Base-by-base conservation (phyloP, 2,329 filamentous ascomycete species). In the Colletotrichum eremochloae region DNA sequence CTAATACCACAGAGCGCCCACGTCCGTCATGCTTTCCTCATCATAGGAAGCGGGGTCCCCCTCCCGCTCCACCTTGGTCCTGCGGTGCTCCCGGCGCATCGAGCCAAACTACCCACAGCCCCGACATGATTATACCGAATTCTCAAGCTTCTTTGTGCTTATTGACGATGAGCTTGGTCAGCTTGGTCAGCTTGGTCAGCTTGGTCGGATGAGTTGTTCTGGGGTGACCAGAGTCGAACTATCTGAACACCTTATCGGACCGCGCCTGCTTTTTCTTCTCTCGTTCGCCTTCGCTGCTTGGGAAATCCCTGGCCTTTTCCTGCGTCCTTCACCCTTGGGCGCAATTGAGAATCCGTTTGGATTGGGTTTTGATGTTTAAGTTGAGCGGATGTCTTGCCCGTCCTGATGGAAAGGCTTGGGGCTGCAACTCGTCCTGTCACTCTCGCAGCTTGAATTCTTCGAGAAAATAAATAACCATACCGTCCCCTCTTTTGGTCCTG, bases 231-330 rank as follows among this genome's bases (percentile, higher is more conserved):
- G 46, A 31, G 24, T 63, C 36, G 60, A 46, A 14, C 36, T n/a
- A n/a, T 48, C 36, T 63, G 65, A 65, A 46, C 50, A 48, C 24
- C 55, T 24, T 64, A n/a, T 24, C 58, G 66, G 69, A 65, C 69
- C 60, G 66, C 64, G 69, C 66, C 60, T 53, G 40, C 46, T 69
- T 63, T 60, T 69, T n/a, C 60, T 61, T 61, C 57, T 33, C 29
- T 33, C 24, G 48, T 60, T 50, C 31, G 55, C 48, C 40, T 46
- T 36, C 9, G n/a, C 44, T 55, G 42, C 58, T 72, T 46, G 52
- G 50, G 12, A 18, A 48, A 60, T n/a, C 53, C 66, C 42, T 64
- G 66, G 60, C 40, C 55, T 55, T 33, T 38, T 6, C 63, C 66
- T 53, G 55, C 48, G n/a, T 55, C 18, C 38, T 67, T 42, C 66